These are phyloP conservation scores for Astragalus membranaceus DNA, from an alignment of 306 rosid genomes.

Conservation along the genomic window DNA sequence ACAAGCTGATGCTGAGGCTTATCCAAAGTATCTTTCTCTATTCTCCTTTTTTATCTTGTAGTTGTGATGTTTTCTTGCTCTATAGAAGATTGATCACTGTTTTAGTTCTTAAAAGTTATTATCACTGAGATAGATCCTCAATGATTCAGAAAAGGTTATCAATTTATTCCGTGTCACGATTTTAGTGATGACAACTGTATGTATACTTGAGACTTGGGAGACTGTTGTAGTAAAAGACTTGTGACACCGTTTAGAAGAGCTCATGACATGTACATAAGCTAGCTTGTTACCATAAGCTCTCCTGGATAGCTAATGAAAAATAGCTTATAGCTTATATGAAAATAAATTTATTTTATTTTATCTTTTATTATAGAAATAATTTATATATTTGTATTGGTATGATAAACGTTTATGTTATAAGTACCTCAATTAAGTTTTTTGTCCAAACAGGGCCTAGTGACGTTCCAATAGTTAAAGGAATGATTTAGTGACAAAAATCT, in stretches of 20 bases:
- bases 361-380: too few relatives aligned
- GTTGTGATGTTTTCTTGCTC: background rate
- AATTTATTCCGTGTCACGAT: background rate
- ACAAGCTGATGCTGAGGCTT: constrained; percentile 62
- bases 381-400: too few relatives aligned
- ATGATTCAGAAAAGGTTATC: background rate
- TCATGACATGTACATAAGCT: too few relatives aligned
- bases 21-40: constrained; percentile 46
- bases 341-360: too few relatives aligned
- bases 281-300: too few relatives aligned
- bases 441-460: background rate
- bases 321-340: too few relatives aligned
- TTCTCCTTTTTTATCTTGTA: background rate
- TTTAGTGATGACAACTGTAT: background rate
- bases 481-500: background rate
- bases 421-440: too few relatives aligned
- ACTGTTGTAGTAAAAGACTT: background rate
- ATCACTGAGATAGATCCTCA: background rate
- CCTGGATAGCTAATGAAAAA: background rate
- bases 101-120: background rate
- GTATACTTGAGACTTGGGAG: background rate
- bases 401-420: too few relatives aligned
- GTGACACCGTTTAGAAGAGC: too few relatives aligned
- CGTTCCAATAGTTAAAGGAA: background rate
- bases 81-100: background rate